Percentiles rank a stretch among this genome's conserved stretches.
Conservation (phyloP, 2,329 filamentous ascomycete genomes). For the Calycina herbarum region DNA sequence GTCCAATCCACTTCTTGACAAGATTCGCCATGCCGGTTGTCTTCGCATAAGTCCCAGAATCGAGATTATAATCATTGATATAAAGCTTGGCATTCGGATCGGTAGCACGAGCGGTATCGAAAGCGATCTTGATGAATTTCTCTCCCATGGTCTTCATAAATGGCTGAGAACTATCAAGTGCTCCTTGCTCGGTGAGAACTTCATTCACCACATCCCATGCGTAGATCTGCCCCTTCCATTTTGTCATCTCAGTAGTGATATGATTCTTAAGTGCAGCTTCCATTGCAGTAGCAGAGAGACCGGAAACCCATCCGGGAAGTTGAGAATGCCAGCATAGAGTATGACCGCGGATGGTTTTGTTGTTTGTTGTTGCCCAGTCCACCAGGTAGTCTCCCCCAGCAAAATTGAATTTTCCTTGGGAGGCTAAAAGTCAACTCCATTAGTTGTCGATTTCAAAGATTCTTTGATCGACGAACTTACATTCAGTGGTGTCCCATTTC, state of each 20-base stretch:
- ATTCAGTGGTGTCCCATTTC: constrained; percentile 56
- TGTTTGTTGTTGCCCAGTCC: constrained; percentile 54
- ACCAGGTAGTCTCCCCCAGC: constrained; percentile 56
- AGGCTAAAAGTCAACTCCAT: neutral
- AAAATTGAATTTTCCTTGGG: constrained; percentile 52
- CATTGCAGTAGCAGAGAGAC: constrained; percentile 45
- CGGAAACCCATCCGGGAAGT: constrained; percentile 57
- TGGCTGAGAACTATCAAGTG: constrained; percentile 6
- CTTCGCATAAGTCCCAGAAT: constrained; percentile 48
- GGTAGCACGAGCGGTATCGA: constrained; percentile 64
- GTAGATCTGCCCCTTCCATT: constrained; percentile 64
- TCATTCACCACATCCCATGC: constrained; percentile 65
- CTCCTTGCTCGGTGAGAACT: constrained; percentile 51
- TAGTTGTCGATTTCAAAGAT: neutral
- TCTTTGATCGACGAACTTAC: constrained; percentile 20
- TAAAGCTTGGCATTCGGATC: constrained; percentile 70
- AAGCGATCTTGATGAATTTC: constrained; percentile 68
- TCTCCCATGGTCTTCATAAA: constrained; percentile 47
- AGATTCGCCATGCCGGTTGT: constrained; percentile 12
- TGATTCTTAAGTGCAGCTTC: constrained; percentile 57
- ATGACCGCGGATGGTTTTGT: constrained; percentile 61
- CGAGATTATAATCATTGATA: constrained; percentile 69
- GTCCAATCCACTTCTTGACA: constrained; percentile 13
- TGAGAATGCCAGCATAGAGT: constrained; percentile 65
- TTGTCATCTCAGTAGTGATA: constrained; percentile 55